These are phyloP conservation scores for Malus hybrid DNA, from an alignment of 331 rosid species.

Conservation along the genomic window DNA sequence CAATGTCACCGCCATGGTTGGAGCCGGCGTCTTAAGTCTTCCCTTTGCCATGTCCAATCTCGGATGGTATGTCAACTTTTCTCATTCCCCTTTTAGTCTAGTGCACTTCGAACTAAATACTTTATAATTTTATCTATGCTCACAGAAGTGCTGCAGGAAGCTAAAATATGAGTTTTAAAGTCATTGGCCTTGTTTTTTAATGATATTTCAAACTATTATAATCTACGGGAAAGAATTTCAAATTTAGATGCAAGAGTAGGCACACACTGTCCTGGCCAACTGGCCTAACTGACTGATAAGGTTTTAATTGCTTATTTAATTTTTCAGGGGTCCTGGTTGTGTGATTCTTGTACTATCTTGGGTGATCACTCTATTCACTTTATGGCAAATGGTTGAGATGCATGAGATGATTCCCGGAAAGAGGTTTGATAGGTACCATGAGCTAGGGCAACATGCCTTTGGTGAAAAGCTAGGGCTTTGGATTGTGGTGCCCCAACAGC, in stretches of 20 bases:
- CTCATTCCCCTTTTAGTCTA: too few species aligned
- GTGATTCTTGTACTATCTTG: constrained; percentile 48
- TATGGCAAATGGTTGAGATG: constrained; percentile 90
- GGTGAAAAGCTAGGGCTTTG: constrained; percentile 73
- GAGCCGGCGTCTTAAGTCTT: constrained; percentile 83
- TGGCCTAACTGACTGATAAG: too few species aligned
- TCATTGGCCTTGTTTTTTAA: background rate
- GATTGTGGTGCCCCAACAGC: constrained; percentile 77
- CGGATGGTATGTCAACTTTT: constrained; percentile 47
- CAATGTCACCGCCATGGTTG: constrained; percentile 93
- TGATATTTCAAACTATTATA: too few species aligned
- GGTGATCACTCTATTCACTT: constrained; percentile 56
- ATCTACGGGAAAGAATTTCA: too few species aligned
- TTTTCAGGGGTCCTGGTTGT: constrained; percentile 67
- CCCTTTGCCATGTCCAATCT: constrained; percentile 64
- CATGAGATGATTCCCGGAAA: constrained; percentile 76
- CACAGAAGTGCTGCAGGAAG: too few species aligned
- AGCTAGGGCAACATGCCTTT: constrained; percentile 65
- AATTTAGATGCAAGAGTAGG: too few species aligned
- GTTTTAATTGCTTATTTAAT: background rate
- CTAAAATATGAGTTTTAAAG: too few species aligned
- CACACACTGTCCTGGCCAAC: too few species aligned
- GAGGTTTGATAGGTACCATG: constrained; percentile 71
- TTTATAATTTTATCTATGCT: too few species aligned
- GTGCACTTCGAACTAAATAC: too few species aligned